These are phyloP conservation scores for Jaapia argillacea DNA, from an alignment of 768 basidiomycete genomes.

Conservation along the genomic window DNA sequence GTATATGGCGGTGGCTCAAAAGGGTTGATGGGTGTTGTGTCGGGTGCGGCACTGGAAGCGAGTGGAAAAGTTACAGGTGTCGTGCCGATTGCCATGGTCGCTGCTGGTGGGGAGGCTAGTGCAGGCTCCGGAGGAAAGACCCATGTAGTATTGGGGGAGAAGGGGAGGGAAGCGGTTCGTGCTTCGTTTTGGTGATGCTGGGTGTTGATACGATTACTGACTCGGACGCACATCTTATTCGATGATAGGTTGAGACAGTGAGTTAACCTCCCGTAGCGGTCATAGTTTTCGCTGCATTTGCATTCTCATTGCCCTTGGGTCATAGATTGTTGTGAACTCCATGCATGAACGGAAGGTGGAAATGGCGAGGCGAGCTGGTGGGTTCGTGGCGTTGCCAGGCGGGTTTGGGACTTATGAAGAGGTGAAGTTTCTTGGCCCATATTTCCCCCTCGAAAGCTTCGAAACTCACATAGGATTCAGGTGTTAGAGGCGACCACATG, in stretches of 20 bases:
- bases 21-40: constrained; percentile 84
- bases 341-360: constrained; percentile 88
- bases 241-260: constrained; percentile 1
- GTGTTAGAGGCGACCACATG: constrained; percentile 90
- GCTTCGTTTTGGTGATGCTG: constrained; percentile 1
- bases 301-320: neutral
- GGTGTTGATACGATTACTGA: constrained; percentile 1
- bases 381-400: constrained; percentile 85
- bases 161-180: constrained; percentile 25
- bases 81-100: constrained; percentile 67
- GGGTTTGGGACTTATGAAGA: constrained; percentile 97
- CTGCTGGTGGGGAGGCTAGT: constrained; percentile 52
- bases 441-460: too few species aligned
- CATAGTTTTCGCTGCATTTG: neutral
- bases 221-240: neutral
- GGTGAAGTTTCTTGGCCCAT: constrained; percentile 36
- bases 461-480: constrained; percentile 22
- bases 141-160: constrained; percentile 19
- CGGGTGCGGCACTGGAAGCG: constrained; percentile 47
- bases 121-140: constrained; percentile 15
- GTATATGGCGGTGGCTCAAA: constrained; percentile 82
- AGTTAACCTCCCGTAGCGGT: neutral
- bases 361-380: constrained; percentile 76
- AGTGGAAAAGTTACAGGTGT: constrained; percentile 74
- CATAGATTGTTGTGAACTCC: constrained; percentile 62